Conservation (phyloP, 2,329 filamentous ascomycete species). For the Colletotrichum nymphaeae region DNA sequence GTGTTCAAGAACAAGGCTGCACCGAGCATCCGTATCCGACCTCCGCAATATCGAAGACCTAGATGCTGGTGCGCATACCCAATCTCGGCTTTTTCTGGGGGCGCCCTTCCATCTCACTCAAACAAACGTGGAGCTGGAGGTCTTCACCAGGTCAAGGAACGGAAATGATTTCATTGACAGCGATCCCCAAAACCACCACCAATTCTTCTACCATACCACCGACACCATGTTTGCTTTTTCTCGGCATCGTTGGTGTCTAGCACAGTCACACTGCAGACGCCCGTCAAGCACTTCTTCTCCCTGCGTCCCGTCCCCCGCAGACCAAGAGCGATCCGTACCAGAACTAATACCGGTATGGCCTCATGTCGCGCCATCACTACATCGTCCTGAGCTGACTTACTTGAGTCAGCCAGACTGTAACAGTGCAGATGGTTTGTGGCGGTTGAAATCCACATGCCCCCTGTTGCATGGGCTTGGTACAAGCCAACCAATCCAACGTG, state of each 20-base stretch:
- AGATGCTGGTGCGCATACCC: neutral
- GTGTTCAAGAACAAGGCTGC: slow-evolving; percentile 20
- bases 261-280: slow-evolving; percentile 1
- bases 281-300: slow-evolving; percentile 20
- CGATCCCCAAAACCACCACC: slow-evolving; percentile 7
- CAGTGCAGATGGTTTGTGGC: neutral
- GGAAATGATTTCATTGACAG: slow-evolving; percentile 21
- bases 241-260: slow-evolving; percentile 4
- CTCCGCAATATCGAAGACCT: neutral
- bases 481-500: slow-evolving; percentile 20
- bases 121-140: neutral
- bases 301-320: slow-evolving; percentile 28
- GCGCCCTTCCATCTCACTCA: neutral
- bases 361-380: slow-evolving; percentile 20
- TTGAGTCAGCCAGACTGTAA: neutral
- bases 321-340: neutral
- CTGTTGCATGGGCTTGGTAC: slow-evolving; percentile 12
- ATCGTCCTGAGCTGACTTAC: slow-evolving; percentile 9
- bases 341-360: neutral
- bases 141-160: neutral
- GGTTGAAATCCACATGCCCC: slow-evolving; percentile 23
- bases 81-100: neutral
- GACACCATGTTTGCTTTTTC: neutral
- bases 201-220: neutral
- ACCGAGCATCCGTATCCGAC: neutral